Evolutionary conservation across 192 early-diverging fungal genomes (phyloP).

Genomic region (Spinellus fusiger): DNA sequence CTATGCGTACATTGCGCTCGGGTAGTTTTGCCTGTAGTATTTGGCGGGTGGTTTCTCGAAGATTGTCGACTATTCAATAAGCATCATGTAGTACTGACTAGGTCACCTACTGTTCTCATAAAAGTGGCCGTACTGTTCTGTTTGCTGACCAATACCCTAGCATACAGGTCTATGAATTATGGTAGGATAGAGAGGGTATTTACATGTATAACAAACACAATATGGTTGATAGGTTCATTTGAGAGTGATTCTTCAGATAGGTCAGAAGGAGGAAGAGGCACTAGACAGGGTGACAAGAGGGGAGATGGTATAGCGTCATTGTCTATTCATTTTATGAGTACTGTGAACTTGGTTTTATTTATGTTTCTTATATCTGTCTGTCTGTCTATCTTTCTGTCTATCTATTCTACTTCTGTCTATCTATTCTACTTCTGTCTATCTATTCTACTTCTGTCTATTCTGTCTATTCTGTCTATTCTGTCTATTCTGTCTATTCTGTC

Average conservation of each 20-base stretch:
- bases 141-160: conserved; percentile 36
- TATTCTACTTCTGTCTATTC: neutral
- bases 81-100: neutral
- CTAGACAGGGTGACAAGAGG: neutral
- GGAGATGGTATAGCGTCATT: neutral
- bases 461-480: no score
- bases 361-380: no score
- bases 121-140: conserved; percentile 37
- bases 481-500: no score
- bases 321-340: no score
- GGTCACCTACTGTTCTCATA: conserved; percentile 31
- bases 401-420: no score
- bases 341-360: no score
- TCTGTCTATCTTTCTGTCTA: no score
- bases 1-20: conserved; percentile 30
- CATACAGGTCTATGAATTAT: neutral
- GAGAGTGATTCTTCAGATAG: conserved; percentile 1
- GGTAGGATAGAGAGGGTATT: neutral
- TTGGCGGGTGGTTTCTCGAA: conserved; percentile 33
- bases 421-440: no score
- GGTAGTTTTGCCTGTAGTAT: conserved; percentile 34
- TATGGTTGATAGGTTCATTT: conserved; percentile 25
- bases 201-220: conserved; percentile 37
- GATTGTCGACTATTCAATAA: conserved; percentile 23
- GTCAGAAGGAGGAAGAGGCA: neutral